phyloP scores from a whole-genome alignment of 2,329 filamentous ascomycete genomes.

The Penicillium sp. region DNA sequence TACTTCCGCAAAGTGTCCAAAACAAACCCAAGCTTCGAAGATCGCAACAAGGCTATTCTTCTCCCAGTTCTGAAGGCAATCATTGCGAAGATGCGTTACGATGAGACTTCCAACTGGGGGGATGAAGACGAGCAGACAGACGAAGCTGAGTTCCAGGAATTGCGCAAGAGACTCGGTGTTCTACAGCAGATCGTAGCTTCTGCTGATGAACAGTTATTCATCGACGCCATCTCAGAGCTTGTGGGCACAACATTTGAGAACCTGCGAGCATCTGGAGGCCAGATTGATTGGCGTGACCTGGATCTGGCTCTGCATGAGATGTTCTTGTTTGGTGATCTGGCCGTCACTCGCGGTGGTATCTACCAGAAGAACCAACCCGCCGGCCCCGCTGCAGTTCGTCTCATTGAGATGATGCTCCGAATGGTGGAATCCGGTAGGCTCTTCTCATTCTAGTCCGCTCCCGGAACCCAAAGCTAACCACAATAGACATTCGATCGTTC shows the following conservation, averaged over 20 bases:
- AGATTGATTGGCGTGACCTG: constrained; percentile 90
- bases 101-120: constrained; percentile 91
- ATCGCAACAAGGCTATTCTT: constrained; percentile 78
- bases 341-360: constrained; percentile 84
- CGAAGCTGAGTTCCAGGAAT: constrained; percentile 94
- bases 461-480: neutral
- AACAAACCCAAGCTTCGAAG: constrained; percentile 62
- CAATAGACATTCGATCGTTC: constrained; percentile 70
- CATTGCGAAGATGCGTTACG: constrained; percentile 94
- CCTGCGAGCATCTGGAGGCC: constrained; percentile 70
- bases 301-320: constrained; percentile 94
- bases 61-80: constrained; percentile 88
- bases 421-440: constrained; percentile 78
- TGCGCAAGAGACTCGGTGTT: constrained; percentile 84
- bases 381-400: constrained; percentile 73
- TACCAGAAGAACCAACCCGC: constrained; percentile 82
- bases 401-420: constrained; percentile 90
- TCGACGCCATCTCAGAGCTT: constrained; percentile 82
- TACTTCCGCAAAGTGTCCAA: constrained; percentile 81
- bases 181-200: constrained; percentile 90
- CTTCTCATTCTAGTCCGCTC: neutral
- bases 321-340: constrained; percentile 91
- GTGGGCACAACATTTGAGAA: constrained; percentile 84
- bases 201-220: constrained; percentile 84
- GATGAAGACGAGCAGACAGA: constrained; percentile 93